Evolutionary conservation across 441 rosid genomes (phyloP), one percentile per base, ranked within the genome.

Genomic region (Erysimum pusillum): DNA sequence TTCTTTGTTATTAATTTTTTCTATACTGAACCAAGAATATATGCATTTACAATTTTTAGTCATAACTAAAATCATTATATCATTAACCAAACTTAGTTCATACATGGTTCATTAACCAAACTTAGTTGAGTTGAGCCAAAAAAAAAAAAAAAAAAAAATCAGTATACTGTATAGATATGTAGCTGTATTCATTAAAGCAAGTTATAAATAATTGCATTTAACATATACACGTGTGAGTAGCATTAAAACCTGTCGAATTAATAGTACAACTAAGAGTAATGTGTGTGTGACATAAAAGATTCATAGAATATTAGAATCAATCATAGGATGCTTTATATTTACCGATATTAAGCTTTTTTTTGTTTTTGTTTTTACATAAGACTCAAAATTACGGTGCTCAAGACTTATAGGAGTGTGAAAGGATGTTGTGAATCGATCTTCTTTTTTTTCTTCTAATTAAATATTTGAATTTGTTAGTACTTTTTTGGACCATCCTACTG

Each of bases 401-500:
- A 64, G 28, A 31, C 6, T 67, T 22, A 22, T 34, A 0, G 5
- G 7, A 68, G n/a, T 38, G 71, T 67, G 31, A 34, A 45, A 59
- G 10, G 59, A n/a, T 61, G 35, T 35, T 58, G 15, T 57, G 45
- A 18, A 34, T 42, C 6, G 15, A 41, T 20, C 25, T 22, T 22
- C 25, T 22, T 22, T 22, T 22, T 22, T 22, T 3, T 12, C 13
- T 25, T 4, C 13, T 56, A 13, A 49, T 49, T 20, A 9, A 59
- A 17, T 39, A 41, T 18, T 13, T 1, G 41, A 31, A 62, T 17
- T 35, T 57, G 67, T 46, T 74, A 32, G 71, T 64, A 34, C 77
- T 54, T 74, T 74, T 64, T 31, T 66, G 78, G 78, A 74, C 78
- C 72, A 74, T 34, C 36, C 34, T 32, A 64, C 0, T 53, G 65